Evolutionary conservation across 1,284 basidiomycete species (phyloP).

Genomic region (Paramarasmius palmivorus): DNA sequence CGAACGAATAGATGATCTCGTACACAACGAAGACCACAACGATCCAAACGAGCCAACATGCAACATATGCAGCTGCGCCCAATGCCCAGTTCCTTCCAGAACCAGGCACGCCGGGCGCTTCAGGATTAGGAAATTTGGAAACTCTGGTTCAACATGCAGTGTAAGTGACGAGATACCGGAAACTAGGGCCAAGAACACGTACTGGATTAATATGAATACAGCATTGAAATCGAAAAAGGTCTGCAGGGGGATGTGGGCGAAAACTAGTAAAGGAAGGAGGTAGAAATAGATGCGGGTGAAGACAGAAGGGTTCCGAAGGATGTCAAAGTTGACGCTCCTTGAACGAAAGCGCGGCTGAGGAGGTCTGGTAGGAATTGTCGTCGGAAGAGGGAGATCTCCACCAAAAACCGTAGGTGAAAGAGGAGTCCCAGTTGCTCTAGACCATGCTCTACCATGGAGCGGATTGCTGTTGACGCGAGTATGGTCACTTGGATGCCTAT

Average conservation of each 20-base stretch:
- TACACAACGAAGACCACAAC: constrained; percentile 78
- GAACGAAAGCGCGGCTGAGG: constrained; percentile 66
- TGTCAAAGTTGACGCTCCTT: constrained; percentile 60
- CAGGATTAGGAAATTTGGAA: constrained; percentile 67
- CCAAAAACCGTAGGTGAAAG: constrained; percentile 49
- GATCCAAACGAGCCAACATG: constrained; percentile 77
- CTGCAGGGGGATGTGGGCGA: constrained; percentile 72
- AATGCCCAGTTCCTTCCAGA: constrained; percentile 77
- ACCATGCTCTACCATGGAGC: constrained; percentile 53
- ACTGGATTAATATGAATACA: constrained; percentile 5
- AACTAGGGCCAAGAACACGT: neutral
- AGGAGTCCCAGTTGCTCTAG: constrained; percentile 54
- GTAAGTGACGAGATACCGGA: neutral
- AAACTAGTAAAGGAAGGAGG: constrained; percentile 64
- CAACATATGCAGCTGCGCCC: constrained; percentile 74
- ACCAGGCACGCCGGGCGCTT: constrained; percentile 62
- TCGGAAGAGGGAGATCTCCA: constrained; percentile 30
- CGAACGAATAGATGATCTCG: constrained; percentile 79
- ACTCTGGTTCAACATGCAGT: constrained; percentile 43
- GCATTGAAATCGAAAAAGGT: constrained; percentile 71
- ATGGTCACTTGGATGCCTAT: constrained; percentile 54
- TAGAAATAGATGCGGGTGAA: constrained; percentile 62
- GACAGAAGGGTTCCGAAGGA: constrained; percentile 60
- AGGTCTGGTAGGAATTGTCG: constrained; percentile 22
- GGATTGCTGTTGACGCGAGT: constrained; percentile 39